Conservation (phyloP, 805 yeast genomes). For the Saturnispora mendoncae region DNA sequence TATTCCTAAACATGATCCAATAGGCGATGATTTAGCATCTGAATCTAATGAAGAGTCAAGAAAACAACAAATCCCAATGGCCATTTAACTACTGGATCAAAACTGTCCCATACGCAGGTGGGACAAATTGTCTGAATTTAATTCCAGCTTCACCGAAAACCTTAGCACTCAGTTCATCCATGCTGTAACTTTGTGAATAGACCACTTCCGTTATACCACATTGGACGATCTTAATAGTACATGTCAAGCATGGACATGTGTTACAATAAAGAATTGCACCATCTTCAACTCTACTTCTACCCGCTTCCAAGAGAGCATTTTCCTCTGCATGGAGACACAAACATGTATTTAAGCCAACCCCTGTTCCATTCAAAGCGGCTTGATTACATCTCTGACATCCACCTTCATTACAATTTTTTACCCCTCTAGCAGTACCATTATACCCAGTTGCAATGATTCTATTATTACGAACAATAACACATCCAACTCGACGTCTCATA, state of each 20-base stretch:
- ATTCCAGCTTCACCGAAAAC: slow-evolving; percentile 74
- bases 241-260: slow-evolving; percentile 95
- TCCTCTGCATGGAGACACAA: slow-evolving; percentile 96
- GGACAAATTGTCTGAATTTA: slow-evolving; percentile 49
- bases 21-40: too few relatives aligned
- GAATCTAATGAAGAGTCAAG: too few relatives aligned
- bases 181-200: slow-evolving; percentile 83
- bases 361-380: slow-evolving; percentile 41
- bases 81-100: neutral
- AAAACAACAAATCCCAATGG: neutral
- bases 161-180: slow-evolving; percentile 71
- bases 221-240: slow-evolving; percentile 92
- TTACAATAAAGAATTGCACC: slow-evolving; percentile 76
- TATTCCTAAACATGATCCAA: slow-evolving; percentile 9
- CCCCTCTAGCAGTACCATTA: slow-evolving; percentile 91
- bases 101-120: slow-evolving; percentile 27
- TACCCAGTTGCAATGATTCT: slow-evolving; percentile 94
- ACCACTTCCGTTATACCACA: slow-evolving; percentile 87
- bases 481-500: slow-evolving; percentile 96
- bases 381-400: slow-evolving; percentile 88
- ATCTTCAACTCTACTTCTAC: slow-evolving; percentile 70
- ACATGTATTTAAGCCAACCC: slow-evolving; percentile 70
- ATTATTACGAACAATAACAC: slow-evolving; percentile 80
- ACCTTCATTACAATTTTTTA: slow-evolving; percentile 87
- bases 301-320: slow-evolving; percentile 89